Base-by-base conservation (phyloP, 768 basidiomycete species). In the button mushroom (Agaricus bisporus) region DNA sequence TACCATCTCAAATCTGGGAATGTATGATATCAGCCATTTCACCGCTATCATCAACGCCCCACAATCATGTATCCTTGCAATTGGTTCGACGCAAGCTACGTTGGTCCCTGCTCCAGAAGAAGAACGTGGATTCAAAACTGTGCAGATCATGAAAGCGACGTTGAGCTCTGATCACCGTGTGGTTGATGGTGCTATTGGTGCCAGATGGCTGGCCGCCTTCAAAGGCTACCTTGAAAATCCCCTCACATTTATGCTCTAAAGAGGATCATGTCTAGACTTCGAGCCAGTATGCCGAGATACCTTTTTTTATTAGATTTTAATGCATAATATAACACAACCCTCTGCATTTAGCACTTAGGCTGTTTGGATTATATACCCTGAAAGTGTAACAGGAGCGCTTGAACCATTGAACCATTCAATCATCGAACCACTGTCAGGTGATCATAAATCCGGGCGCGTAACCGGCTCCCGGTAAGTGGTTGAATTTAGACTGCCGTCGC, bases 31-130 rank as follows among this genome's bases (percentile, higher is more conserved):
- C 64, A 81, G 85, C 51, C 88, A 94, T 71, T 99, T 99, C 72
- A 98, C 95, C 12, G 97, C 97, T 44, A 98, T 99, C 75, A 95
- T 99, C 81, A 99, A 99, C 78, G 84, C 89, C 12, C 97, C 97
- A 22, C 97, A 98, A 71, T 91, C 92, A 44, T 98, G 95, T 72
- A 99, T 98, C 64, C 86, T 99, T 56, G 97, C 97, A 42, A 83
- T 98, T 61, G 95, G 97, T 35, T 79, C 85, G 17, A 93, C 92
- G 15, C 79, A 84, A 66, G 80, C 90, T n/a, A 88, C 86, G 49
- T 73, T 98, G 14, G 84, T 94, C 17, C 87, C 91, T 32, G 93
- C 91, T 20, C 82, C 87, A 0, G 87, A 91, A 63, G 85, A 90
- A 60, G 92, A 93, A 66, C 92, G 88, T 65, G 97, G 95, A 38